Conservation (phyloP, 306 rosid genomes). For the Acacia melanoxylon region DNA sequence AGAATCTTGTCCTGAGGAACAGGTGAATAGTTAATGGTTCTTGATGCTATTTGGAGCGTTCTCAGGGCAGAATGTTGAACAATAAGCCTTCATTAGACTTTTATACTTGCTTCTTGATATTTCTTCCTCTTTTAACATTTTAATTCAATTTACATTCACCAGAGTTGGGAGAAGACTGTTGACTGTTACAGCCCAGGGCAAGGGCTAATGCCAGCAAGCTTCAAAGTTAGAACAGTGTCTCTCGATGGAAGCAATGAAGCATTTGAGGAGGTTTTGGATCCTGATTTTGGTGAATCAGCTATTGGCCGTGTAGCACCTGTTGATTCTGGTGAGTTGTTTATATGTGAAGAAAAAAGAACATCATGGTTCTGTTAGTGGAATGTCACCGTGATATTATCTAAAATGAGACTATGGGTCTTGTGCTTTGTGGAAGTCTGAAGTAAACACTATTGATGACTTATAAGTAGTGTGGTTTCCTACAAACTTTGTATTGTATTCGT, state of each 20-base stretch:
- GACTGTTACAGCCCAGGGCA: slow-evolving; percentile 98
- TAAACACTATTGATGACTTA: not conserved
- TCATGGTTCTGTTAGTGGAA: not conserved
- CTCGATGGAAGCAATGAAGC: slow-evolving; percentile 75
- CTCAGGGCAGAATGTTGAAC: slow-evolving; percentile 14
- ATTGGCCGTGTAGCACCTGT: slow-evolving; percentile 98
- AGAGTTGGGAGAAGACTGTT: slow-evolving; percentile 99
- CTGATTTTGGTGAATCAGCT: slow-evolving; percentile 99
- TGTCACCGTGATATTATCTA: not conserved
- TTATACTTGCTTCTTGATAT: slow-evolving; percentile 12
- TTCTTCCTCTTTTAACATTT: slow-evolving; percentile 4
- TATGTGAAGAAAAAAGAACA: not conserved
- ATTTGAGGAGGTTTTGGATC: slow-evolving; percentile 86
- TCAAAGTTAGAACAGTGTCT: slow-evolving; percentile 66
- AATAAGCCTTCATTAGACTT: slow-evolving; percentile 22
- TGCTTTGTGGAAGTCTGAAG: not conserved
- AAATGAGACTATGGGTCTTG: not conserved
- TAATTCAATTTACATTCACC: slow-evolving; percentile 20
- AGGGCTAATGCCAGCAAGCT: slow-evolving; percentile 99
- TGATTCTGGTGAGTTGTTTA: slow-evolving; percentile 67
- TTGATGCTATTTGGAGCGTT: not conserved
- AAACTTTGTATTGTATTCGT: not conserved
- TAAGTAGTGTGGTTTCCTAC: not conserved
- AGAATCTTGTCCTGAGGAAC: not conserved
- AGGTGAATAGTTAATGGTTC: slow-evolving; percentile 2